Percentiles rank a stretch among this genome's conserved stretches.
Conservation (phyloP, 306 rosid species). For the Carpinus viminea region DNA sequence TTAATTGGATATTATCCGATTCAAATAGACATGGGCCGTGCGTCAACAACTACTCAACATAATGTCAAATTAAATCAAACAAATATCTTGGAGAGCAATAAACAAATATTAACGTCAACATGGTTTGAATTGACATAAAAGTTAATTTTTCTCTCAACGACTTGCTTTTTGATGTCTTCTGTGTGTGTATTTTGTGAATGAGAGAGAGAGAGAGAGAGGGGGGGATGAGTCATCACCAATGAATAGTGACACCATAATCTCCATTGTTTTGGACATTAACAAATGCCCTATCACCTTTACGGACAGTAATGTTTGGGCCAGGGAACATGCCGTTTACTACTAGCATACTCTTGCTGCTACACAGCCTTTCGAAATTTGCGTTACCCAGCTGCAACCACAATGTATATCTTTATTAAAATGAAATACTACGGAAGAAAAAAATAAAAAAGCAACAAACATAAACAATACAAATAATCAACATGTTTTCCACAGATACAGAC, state of each 20-base stretch:
- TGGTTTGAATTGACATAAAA: too few relatives aligned
- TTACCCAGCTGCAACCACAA: neutral
- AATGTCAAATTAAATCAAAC: too few relatives aligned
- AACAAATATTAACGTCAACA: too few relatives aligned
- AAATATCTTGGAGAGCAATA: too few relatives aligned
- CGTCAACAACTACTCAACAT: too few relatives aligned
- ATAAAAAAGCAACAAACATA: neutral
- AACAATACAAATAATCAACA: too few relatives aligned
- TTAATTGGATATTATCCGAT: too few relatives aligned
- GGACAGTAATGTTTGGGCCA: slow-evolving; percentile 29
- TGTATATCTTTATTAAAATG: neutral
- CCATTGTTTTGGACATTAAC: slow-evolving; percentile 34
- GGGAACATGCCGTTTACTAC: slow-evolving; percentile 34
- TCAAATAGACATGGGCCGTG: too few relatives aligned
- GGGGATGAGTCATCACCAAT: slow-evolving; percentile 20
- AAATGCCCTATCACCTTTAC: slow-evolving; percentile 19
- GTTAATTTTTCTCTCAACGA: too few relatives aligned
- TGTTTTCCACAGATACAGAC: too few relatives aligned
- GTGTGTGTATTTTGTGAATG: neutral
- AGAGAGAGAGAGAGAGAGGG: neutral
- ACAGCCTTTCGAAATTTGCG: slow-evolving; percentile 17
- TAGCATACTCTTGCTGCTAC: slow-evolving; percentile 30
- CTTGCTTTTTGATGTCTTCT: too few relatives aligned
- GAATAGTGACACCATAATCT: slow-evolving; percentile 30
- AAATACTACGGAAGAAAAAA: neutral